Percentiles rank a stretch among this genome's conserved stretches.
Evolutionary conservation across 2,329 filamentous ascomycete genomes (phyloP).

Genomic region (Fusarium annulatum): DNA sequence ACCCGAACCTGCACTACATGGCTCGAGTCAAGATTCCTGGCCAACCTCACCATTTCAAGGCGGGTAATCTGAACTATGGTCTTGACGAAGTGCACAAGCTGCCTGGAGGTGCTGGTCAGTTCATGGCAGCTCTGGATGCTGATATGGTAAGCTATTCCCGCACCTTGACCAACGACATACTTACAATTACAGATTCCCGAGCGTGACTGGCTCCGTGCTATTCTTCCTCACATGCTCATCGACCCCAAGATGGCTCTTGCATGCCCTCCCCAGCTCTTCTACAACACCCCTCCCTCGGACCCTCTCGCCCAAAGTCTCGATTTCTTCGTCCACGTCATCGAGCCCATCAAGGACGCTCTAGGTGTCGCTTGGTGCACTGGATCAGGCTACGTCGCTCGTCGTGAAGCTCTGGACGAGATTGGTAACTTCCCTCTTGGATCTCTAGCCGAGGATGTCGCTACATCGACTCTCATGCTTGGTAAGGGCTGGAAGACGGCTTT

Average conservation of each 20-base stretch:
- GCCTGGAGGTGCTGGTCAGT: conserved; percentile 66
- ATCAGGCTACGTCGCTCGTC: conserved; percentile 69
- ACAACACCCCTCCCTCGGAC: conserved; percentile 69
- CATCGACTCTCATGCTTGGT: conserved; percentile 68
- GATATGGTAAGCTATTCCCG: conserved; percentile 63
- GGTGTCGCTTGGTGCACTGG: conserved; percentile 73
- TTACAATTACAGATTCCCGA: conserved; percentile 63
- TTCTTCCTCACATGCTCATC: conserved; percentile 68
- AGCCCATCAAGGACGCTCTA: conserved; percentile 62
- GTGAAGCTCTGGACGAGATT: conserved; percentile 69
- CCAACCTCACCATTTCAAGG: conserved; percentile 69
- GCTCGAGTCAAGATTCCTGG: conserved; percentile 61
- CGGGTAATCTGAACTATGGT: conserved; percentile 72
- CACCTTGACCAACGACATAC: neutral
- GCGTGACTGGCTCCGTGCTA: conserved; percentile 67
- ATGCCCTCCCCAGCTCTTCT: conserved; percentile 72
- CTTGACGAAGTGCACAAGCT: conserved; percentile 61
- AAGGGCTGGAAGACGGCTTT: conserved; percentile 72
- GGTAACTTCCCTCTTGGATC: conserved; percentile 71
- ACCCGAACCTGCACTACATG: conserved; percentile 64
- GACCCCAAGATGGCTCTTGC: conserved; percentile 68
- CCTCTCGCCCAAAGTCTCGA: conserved; percentile 68
- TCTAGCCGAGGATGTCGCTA: conserved; percentile 70
- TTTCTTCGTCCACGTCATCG: conserved; percentile 66
- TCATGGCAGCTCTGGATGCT: conserved; percentile 72